Base-by-base conservation (phyloP, 371 early-diverging fungal genomes). In the Funneliformis caledonium region DNA sequence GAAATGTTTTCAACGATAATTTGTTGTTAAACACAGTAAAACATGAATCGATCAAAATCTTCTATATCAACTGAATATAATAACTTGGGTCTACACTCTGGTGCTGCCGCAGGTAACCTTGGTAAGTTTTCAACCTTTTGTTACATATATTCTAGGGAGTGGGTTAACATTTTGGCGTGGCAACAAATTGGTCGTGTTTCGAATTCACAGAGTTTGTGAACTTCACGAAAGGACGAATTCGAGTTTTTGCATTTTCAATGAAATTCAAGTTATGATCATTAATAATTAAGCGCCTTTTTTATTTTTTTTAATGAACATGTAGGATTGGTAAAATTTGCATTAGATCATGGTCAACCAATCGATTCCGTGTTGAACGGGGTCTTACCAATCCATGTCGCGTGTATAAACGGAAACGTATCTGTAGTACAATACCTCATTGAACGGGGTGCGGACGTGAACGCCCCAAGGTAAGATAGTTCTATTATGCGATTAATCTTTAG, bases 391-490 rank as follows among this genome's bases (percentile, higher is more conserved):
- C 94, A 94, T 83, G 84, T 91, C 9, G 94, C 94, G 9, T 92
- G 92, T 75, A 88, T 89, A 61, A 91, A 89, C 80, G 87, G 87
- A 47, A 91, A 93, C 64, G 87, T 90, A 4, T 89, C 90, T 4
- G 91, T 92, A 12, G 90, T 93, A 37, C 91, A 92, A 77, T 90
- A 91, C 78, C 85, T 94, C 16, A 89, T 94, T 69, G 93, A 93
- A 52, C 88, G 90, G 80, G 94, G 93, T 42, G 92, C 92, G 31
- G 90, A 93, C 83, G 89, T 92, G 78, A 92, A 94, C 83, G 89
- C 92, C 6, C 90, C 88, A 81, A 87, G 90, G 88, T 86, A 82
- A 82, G 31, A 64, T 31, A 11, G 3, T 64, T 5, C 19, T 4
- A 43, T 61, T 12, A 37, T 43, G 7, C 10, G 7, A 16, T 14